phyloP scores from a whole-genome alignment of 495 filamentous ascomycete species.

The Penicillium longicatenatum region DNA sequence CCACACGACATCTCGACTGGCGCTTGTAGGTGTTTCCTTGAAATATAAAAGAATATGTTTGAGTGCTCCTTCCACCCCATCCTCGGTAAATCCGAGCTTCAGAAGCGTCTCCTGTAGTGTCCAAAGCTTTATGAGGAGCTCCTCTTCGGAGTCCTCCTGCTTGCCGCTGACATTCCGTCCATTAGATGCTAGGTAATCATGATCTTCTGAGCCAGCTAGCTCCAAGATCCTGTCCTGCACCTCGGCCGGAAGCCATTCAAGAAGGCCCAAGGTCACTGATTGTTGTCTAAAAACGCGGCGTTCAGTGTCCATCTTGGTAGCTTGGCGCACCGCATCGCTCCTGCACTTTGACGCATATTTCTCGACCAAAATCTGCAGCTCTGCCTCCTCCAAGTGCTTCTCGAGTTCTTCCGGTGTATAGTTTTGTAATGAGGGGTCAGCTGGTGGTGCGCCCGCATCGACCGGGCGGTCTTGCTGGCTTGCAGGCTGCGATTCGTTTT shows the following conservation, averaged over 20 bases:
- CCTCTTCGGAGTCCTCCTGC: constrained; percentile 59
- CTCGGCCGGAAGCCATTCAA: constrained; percentile 78
- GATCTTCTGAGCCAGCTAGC: constrained; percentile 49
- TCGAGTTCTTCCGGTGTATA: constrained; percentile 84
- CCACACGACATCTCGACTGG: constrained; percentile 70
- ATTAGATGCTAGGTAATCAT: constrained; percentile 33
- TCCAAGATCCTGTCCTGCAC: constrained; percentile 74
- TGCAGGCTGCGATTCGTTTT: constrained; percentile 42
- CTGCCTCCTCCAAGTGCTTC: constrained; percentile 74
- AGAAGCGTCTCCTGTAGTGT: constrained; percentile 69
- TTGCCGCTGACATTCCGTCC: constrained; percentile 32
- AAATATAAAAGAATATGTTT: constrained; percentile 62
- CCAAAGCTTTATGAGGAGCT: constrained; percentile 78
- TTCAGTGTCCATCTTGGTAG: constrained; percentile 74
- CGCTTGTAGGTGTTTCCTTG: constrained; percentile 47
- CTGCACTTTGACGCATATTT: constrained; percentile 71
- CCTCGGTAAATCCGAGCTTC: constrained; percentile 64
- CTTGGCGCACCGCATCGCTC: constrained; percentile 67
- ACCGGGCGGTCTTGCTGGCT: constrained; percentile 22
- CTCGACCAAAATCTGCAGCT: constrained; percentile 81
- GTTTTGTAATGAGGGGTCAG: constrained; percentile 44
- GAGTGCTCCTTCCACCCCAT: constrained; percentile 64
- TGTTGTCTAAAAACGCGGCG: constrained; percentile 74
- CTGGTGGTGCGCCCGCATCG: constrained; percentile 19
- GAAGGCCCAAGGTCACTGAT: constrained; percentile 64